Evolutionary conservation across 176 grass and related monocot species (phyloP), one percentile per base, ranked within the genome.

Genomic region (Eragrostis curvula): DNA sequence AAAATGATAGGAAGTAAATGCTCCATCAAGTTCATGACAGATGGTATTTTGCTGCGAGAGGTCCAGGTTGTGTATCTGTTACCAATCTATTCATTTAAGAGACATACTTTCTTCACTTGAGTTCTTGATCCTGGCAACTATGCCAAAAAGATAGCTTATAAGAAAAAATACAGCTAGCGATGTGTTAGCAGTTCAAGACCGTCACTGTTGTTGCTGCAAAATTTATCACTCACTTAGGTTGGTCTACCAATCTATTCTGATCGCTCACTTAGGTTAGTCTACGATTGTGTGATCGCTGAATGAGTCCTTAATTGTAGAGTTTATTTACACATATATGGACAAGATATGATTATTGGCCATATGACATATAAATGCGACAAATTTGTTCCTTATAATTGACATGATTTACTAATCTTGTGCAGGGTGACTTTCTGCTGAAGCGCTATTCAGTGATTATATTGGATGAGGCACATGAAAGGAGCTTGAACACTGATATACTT

Each of bases 381-480:
- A 36, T 68, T 78, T 79, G 27, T 36, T 52, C 20, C 7, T 60
- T 46, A 73, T 76, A 28, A 72, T 51, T 79, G 17, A 77, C 62
- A 68, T 85, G 52, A 28, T 15, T 32, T 80, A 45, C 44, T 84
- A 56, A 65, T 66, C 24, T 65, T 92, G 27, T 75, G 63, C 88
- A 99, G 96, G 78, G 83, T 90, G 91, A 99, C 82, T 85, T 99
- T 83, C 73, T 92, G 32, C 81, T 99, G 85, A 96, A 78, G 71
- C 25, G 51, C 6, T 99, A 93, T 85, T 99, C 96, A 1, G 91
- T 94, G 83, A 91, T 99, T 68, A 99, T 99, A 77, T 91, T 99
- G 82, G 96, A 99, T 66, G 96, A 99, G 77, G 96, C 96, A 86
- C 96, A 99, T 81, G 96, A 99, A 87, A 89, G 96, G 85, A 99